phyloP scores from a whole-genome alignment of 164 flowering plant genomes.

The Berberis vulgaris region DNA sequence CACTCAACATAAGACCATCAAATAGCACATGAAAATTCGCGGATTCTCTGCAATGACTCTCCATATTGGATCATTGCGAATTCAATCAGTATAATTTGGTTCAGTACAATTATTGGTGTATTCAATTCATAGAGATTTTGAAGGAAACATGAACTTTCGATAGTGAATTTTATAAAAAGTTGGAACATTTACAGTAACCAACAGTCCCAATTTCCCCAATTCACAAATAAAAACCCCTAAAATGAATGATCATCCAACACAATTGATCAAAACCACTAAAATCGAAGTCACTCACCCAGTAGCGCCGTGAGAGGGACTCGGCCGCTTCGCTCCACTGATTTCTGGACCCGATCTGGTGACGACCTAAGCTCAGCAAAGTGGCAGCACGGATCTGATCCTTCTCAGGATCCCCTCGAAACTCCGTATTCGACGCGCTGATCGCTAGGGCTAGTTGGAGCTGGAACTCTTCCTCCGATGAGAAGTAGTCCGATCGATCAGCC shows the following conservation, averaged over 20 bases:
- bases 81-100: too few relatives aligned
- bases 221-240: background rate
- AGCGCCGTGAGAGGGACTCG: constrained; percentile 46
- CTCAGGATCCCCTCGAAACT: constrained; percentile 43
- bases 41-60: too few relatives aligned
- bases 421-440: constrained; percentile 79
- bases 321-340: constrained; percentile 30
- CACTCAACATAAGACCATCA: too few relatives aligned
- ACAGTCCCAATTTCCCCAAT: too few relatives aligned
- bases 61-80: too few relatives aligned
- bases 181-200: too few relatives aligned
- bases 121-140: too few relatives aligned
- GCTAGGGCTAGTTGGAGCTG: constrained; percentile 92
- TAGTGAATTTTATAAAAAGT: too few relatives aligned
- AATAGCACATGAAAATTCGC: too few relatives aligned
- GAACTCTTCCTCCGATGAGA: constrained; percentile 81
- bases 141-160: too few relatives aligned
- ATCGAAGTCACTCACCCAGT: constrained; percentile 55
- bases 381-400: constrained; percentile 81
- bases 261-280: background rate
- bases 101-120: too few relatives aligned
- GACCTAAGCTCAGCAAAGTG: constrained; percentile 54
- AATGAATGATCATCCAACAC: background rate
- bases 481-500: constrained; percentile 38
- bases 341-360: constrained; percentile 19